phyloP scores from a whole-genome alignment of 1,284 basidiomycete species.

The Microstroma glucosiphilum region DNA sequence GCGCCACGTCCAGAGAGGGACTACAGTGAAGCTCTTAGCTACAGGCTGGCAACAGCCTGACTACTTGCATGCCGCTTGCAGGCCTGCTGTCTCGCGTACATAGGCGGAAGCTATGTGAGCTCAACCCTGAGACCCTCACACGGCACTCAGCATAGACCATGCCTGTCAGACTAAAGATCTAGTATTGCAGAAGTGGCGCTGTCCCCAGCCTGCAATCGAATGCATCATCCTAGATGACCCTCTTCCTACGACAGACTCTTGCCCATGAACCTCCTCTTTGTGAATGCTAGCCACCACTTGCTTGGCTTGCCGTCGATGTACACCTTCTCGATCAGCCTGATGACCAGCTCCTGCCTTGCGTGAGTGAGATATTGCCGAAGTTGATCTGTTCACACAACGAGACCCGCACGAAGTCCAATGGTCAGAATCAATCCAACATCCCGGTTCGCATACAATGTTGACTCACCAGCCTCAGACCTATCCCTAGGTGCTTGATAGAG shows the following conservation, averaged over 20 bases:
- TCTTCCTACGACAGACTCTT: constrained; percentile 31
- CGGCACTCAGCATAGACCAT: no score
- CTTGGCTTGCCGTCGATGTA: constrained; percentile 84
- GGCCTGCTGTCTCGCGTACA: no score
- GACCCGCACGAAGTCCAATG: neutral
- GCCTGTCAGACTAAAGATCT: no score
- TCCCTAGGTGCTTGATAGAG: constrained; percentile 77
- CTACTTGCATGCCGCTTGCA: no score
- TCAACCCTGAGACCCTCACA: no score
- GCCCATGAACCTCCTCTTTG: constrained; percentile 50
- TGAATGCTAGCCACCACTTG: constrained; percentile 99
- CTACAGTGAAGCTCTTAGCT: no score
- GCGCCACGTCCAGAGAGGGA: no score
- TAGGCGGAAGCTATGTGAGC: no score
- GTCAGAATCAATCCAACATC: neutral
- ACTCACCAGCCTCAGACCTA: constrained; percentile 75
- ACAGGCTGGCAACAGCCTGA: no score
- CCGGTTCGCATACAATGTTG: neutral
- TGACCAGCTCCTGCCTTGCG: constrained; percentile 81
- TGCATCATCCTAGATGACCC: no score
- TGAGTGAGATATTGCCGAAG: constrained; percentile 87
- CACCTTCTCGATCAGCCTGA: constrained; percentile 75
- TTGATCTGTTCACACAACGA: constrained; percentile 59
- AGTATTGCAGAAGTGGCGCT: no score
- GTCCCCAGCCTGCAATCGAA: no score